phyloP scores from a whole-genome alignment of 108 stramenopile genomes.

The Cyclotella baltica region DNA sequence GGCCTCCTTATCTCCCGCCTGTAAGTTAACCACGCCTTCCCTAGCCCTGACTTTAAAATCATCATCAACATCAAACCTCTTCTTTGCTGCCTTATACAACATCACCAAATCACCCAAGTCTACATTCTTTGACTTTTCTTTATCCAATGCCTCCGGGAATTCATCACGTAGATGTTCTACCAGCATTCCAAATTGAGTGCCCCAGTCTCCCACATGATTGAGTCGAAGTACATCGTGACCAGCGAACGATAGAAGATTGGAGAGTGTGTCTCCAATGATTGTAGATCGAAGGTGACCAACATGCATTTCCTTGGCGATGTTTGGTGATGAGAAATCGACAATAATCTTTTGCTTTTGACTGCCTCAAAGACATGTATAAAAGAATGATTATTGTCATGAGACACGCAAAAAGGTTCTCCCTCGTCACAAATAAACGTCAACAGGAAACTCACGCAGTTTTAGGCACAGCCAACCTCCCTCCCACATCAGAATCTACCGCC shows the following conservation, averaged over 20 bases:
- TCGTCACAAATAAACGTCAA: neutral
- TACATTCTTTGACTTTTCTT: slow-evolving; percentile 68
- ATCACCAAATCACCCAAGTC: slow-evolving; percentile 91
- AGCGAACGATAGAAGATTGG: slow-evolving; percentile 89
- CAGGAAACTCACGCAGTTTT: slow-evolving; percentile 45
- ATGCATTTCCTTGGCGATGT: slow-evolving; percentile 99
- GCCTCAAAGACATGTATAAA: neutral
- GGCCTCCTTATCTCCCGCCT: slow-evolving; percentile 91
- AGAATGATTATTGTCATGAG: neutral
- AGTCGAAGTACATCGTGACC: slow-evolving; percentile 94
- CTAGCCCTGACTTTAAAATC: slow-evolving; percentile 92
- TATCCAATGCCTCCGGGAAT: slow-evolving; percentile 87
- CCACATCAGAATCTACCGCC: slow-evolving; percentile 64
- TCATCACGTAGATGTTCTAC: slow-evolving; percentile 97
- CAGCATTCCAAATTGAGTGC: slow-evolving; percentile 99
- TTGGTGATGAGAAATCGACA: slow-evolving; percentile 98
- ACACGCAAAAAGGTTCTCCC: neutral
- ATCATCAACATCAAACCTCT: slow-evolving; percentile 86
- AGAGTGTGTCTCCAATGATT: slow-evolving; percentile 97
- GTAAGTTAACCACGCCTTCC: slow-evolving; percentile 95
- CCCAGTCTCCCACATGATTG: slow-evolving; percentile 99
- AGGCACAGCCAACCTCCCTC: slow-evolving; percentile 71
- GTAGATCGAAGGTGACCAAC: slow-evolving; percentile 98
- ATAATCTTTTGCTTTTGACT: slow-evolving; percentile 79
- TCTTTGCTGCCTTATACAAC: slow-evolving; percentile 98